Evolutionary conservation across 2,329 filamentous ascomycete genomes (phyloP), one percentile per base, ranked within the genome.

Genomic region (Diaporthe humulicola): DNA sequence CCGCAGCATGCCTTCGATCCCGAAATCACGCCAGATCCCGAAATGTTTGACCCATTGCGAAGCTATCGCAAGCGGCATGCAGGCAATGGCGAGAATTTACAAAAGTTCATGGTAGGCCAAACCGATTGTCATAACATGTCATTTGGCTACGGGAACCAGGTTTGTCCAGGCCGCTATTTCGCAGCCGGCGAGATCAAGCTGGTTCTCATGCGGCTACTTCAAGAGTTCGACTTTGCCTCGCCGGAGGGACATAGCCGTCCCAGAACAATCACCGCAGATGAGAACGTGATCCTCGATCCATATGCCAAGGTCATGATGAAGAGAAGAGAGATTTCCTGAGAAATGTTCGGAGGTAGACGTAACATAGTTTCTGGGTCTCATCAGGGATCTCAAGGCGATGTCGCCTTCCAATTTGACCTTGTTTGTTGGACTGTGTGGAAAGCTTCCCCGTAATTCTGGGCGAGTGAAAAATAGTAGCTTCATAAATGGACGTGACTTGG

Each of bases 161-260:
- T 76, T 3, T 78, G 77, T 42, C 72, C 77, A 0, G 77, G 77
- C 0, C 42, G 77, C 7, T 71, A 73, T 48, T 77, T 78, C 25
- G 77, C 77, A 6, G 76, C 75, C 25, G 73, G 73, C n/a, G 77
- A 78, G 56, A 77, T 78, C 52, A 78, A 78, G 71, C 71, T 78
- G 64, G 73, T 78, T 9, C 69, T 78, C 69, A 77, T 72, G 15
- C 74, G 73, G 5, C 42, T 77, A 19, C 17, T 78, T 7, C 45
- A 56, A 22, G 56, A 77, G 28, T 79, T 73, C 70, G 77, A 78
- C 9, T 61, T 78, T 58, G 61, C 45, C 9, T 58, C 54, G 25
- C 40, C 67, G 12, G 7, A 58, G 3, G 57, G 48, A 0, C 36
- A 74, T 19, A 17, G n/a, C 0, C 50, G 42, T 28, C 73, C 73